Base-by-base conservation (phyloP, 1,284 basidiomycete genomes). In the Trichosporon sp. region DNA sequence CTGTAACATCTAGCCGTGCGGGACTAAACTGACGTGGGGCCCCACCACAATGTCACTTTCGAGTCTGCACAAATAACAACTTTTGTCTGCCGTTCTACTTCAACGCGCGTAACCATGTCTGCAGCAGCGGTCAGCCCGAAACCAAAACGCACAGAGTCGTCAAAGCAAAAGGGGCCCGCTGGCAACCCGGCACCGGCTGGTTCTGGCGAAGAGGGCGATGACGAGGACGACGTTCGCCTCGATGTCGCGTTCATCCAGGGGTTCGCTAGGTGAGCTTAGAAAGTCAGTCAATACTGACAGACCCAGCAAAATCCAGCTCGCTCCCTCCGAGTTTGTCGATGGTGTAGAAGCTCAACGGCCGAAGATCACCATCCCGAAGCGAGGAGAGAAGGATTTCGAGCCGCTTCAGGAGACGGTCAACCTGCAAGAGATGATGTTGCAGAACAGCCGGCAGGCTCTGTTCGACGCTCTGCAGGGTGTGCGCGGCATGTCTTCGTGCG, bases 331-430 rank as follows among this genome's bases (percentile, higher is more conserved):
- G 18, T 66, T 72, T 2, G 65, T 66, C 3, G 72, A 73, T 6
- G 72, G 65, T 13, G 56, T 58, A 0, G 63, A 69, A 8, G 67
- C 60, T 1, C 15, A 71, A 5, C 71, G 77, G n/a, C 38, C 72
- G 13, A 79, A 78, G 65, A 80, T 84, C 35, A 69, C 87, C 7
- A 95, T 97, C 66, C 95, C 95, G 11, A 95, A 92, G 81, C 88
- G 95, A 31, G 95, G 95, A 3, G 95, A 97, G 81, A 97, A 98
- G 80, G 94, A 97, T 75, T 98, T 95, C 75, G 95, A 98, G 81
- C 96, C 96, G 82, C 87, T 74, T 83, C 77, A 69, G 72, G 84
- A 78, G 74, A 87, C 66, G 86, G 88, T 56, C 88, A 92, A 68
- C 88, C 89, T 84, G 47, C 83, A 84, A 66, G 83, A 83, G 21